Conservation (phyloP, 169 alveolate species). For the Blepharisma undulans region DNA sequence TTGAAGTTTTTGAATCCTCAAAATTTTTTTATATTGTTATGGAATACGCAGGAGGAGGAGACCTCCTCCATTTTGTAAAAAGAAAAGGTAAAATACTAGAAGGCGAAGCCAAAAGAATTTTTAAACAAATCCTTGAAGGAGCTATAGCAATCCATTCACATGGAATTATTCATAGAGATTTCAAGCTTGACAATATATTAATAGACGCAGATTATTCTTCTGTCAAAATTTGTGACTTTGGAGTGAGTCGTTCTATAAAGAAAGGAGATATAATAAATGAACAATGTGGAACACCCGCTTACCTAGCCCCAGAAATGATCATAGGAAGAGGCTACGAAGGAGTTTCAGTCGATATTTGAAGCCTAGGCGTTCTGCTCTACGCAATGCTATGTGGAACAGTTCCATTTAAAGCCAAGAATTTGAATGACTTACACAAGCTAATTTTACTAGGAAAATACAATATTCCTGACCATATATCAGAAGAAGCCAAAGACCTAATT, state of each 20-base stretch:
- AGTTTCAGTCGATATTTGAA: conserved; percentile 10
- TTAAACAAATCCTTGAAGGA: not conserved
- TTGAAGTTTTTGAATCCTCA: conserved; percentile 77
- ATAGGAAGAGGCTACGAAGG: conserved; percentile 68
- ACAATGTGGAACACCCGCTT: conserved; percentile 83
- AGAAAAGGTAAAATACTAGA: conserved; percentile 67
- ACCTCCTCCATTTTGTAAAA: conserved; percentile 76
- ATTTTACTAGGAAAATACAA: conserved; percentile 58
- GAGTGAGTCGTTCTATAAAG: conserved; percentile 56
- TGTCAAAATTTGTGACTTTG: conserved; percentile 64
- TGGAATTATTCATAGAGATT: conserved; percentile 57
- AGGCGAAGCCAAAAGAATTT: conserved; percentile 57
- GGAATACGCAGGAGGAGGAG: conserved; percentile 85
- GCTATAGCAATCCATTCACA: conserved; percentile 38
- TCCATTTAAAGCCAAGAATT: conserved; percentile 21
- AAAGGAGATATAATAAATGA: conserved; percentile 50
- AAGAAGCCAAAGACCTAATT: conserved; percentile 61
- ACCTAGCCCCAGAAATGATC: conserved; percentile 82
- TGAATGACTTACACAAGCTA: not conserved
- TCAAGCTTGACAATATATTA: conserved; percentile 56
- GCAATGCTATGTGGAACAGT: conserved; percentile 39
- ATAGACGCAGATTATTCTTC: conserved; percentile 14
- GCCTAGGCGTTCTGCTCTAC: not conserved
- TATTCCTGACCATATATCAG: conserved; percentile 54
- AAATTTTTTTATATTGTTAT: conserved; percentile 84